phyloP scores from a whole-genome alignment of 768 basidiomycete genomes.

The Rhizopogon salebrosus region DNA sequence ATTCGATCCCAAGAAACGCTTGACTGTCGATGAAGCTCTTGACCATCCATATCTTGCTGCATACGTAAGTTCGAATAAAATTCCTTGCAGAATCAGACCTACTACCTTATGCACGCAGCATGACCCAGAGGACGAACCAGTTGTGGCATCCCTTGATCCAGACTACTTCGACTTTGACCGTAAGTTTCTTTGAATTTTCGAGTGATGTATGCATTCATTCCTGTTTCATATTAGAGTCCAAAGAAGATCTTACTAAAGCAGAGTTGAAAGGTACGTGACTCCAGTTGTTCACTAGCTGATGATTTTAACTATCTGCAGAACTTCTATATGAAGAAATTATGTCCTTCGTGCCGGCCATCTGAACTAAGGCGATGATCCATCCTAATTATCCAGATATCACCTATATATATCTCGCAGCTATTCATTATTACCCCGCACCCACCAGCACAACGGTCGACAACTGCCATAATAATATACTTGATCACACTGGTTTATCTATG shows the following conservation, averaged over 20 bases:
- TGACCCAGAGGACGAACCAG: conserved; percentile 87
- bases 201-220: conserved; percentile 3
- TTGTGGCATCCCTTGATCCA: conserved; percentile 71
- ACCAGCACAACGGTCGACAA: too few relatives aligned
- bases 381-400: background rate
- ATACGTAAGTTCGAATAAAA: conserved; percentile 43
- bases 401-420: background rate
- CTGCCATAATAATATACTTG: background rate
- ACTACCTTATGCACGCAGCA: conserved; percentile 39
- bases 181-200: conserved; percentile 29
- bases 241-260: conserved; percentile 71
- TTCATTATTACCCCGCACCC: background rate
- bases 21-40: conserved; percentile 79
- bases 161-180: conserved; percentile 90
- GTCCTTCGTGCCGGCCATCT: conserved; percentile 65
- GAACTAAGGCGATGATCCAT: conserved; percentile 11
- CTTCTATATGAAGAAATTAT: conserved; percentile 82
- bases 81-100: background rate
- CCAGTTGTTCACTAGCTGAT: background rate
- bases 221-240: conserved; percentile 41
- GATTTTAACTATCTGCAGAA: conserved; percentile 28
- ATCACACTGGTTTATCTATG: background rate
- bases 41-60: conserved; percentile 78
- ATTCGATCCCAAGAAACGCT: conserved; percentile 83
- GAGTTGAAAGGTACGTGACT: conserved; percentile 52